Evolutionary conservation across 179 eudicot species (phyloP).

Genomic region (Gypsophila paniculata): DNA sequence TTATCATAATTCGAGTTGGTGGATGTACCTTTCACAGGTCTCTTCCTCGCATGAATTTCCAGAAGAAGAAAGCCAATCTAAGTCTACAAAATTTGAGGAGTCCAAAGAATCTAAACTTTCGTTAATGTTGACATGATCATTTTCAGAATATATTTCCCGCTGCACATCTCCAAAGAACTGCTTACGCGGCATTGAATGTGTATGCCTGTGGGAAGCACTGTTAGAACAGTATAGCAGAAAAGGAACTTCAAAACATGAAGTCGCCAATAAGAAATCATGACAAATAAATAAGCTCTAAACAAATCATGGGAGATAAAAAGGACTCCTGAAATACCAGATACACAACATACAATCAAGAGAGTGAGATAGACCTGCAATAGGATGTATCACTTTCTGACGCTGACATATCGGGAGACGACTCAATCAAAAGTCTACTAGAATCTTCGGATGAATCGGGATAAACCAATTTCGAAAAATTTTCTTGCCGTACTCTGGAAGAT

Average conservation of each 20-base stretch:
- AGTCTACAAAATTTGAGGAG: constrained; percentile 82
- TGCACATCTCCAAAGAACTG: constrained; percentile 59
- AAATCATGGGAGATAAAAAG: background rate
- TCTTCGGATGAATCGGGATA: constrained; percentile 37
- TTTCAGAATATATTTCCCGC: constrained; percentile 44
- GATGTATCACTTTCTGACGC: constrained; percentile 54
- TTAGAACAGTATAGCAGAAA: background rate
- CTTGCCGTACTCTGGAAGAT: constrained; percentile 29
- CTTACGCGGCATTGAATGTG: constrained; percentile 40
- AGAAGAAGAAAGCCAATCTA: constrained; percentile 83
- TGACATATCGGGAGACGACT: constrained; percentile 59
- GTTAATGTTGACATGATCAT: constrained; percentile 34
- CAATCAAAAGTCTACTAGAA: constrained; percentile 36
- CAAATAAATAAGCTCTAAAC: background rate
- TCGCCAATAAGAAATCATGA: constrained; percentile 2
- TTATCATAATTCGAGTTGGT: background rate
- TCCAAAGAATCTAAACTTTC: constrained; percentile 46
- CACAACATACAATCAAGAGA: background rate
- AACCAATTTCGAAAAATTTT: constrained; percentile 35
- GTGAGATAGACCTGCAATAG: constrained; percentile 50
- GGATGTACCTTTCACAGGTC: constrained; percentile 48
- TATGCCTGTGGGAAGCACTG: constrained; percentile 36
- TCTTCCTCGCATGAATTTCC: constrained; percentile 77
- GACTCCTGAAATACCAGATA: background rate
- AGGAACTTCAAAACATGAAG: constrained; percentile 13